phyloP scores from a whole-genome alignment of 1,139 yeast species.

The Kluyveromyces marxianus region DNA sequence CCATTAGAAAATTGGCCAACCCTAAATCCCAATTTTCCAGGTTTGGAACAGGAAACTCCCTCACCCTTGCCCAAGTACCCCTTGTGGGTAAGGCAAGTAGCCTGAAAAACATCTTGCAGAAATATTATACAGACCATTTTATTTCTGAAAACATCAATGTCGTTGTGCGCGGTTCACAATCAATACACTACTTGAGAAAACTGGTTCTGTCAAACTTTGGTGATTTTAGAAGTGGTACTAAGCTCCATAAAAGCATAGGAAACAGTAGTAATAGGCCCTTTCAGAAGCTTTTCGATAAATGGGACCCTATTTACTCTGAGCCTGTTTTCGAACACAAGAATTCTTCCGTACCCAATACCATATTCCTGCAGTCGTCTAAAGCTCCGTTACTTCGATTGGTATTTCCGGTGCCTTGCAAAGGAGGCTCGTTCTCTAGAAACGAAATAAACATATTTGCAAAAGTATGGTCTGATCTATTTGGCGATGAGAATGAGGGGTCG shows the following conservation, averaged over 20 bases:
- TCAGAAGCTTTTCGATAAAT: slow-evolving; percentile 14
- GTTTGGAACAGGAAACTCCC: slow-evolving; percentile 65
- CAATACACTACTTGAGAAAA: slow-evolving; percentile 48
- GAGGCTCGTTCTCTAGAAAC: slow-evolving; percentile 11
- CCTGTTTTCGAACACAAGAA: slow-evolving; percentile 19
- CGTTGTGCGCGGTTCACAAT: slow-evolving; percentile 58
- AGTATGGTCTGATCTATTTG: slow-evolving; percentile 52
- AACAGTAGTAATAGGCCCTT: not conserved
- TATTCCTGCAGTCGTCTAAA: slow-evolving; percentile 28
- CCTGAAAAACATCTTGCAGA: slow-evolving; percentile 46
- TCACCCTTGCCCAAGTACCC: slow-evolving; percentile 56
- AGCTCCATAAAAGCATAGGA: not conserved
- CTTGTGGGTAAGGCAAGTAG: slow-evolving; percentile 35
- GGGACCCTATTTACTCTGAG: slow-evolving; percentile 15
- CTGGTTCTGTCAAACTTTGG: slow-evolving; percentile 40
- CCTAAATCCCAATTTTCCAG: slow-evolving; percentile 53
- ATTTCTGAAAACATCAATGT: slow-evolving; percentile 51
- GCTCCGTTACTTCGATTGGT: slow-evolving; percentile 32
- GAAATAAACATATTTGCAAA: slow-evolving; percentile 29
- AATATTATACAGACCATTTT: slow-evolving; percentile 41
- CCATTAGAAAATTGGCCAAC: slow-evolving; percentile 43
- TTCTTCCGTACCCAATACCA: slow-evolving; percentile 13
- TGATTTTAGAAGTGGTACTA: slow-evolving; percentile 16
- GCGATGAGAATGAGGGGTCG: slow-evolving; percentile 52
- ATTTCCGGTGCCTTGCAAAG: slow-evolving; percentile 32